phyloP scores from a whole-genome alignment of 495 filamentous ascomycete species.

The Daldinia concentrica region DNA sequence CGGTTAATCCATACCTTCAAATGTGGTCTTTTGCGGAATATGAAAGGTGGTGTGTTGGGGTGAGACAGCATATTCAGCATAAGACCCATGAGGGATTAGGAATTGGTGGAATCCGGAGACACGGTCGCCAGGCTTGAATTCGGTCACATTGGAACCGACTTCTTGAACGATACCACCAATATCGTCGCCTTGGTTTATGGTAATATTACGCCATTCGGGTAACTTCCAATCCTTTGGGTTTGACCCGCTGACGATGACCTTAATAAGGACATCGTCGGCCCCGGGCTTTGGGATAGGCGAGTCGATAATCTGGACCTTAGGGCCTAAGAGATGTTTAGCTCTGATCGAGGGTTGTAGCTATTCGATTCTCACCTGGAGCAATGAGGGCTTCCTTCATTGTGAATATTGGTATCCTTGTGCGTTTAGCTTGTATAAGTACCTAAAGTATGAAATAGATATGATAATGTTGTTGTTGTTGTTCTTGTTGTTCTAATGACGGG shows the following conservation, averaged over 20 bases:
- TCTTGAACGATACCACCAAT: constrained; percentile 73
- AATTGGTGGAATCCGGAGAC: constrained; percentile 76
- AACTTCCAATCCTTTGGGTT: constrained; percentile 87
- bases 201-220: constrained; percentile 26
- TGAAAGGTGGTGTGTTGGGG: constrained; percentile 75
- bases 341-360: neutral
- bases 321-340: constrained; percentile 38
- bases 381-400: constrained; percentile 75
- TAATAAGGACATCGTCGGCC: constrained; percentile 72
- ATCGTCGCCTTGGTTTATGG: constrained; percentile 72
- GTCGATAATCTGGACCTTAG: constrained; percentile 69
- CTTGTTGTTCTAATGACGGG: too few species aligned
- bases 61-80: constrained; percentile 75
- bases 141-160: constrained; percentile 67
- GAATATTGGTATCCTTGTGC: neutral
- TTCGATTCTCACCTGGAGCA: constrained; percentile 45
- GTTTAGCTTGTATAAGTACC: neutral
- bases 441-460: neutral
- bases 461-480: neutral
- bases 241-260: constrained; percentile 71
- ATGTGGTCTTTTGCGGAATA: constrained; percentile 68
- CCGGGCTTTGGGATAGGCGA: constrained; percentile 69
- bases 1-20: constrained; percentile 63
- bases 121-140: constrained; percentile 72
- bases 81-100: constrained; percentile 63